Evolutionary conservation across 2,329 filamentous ascomycete species (phyloP).

Genomic region (Pyrenophora teres): DNA sequence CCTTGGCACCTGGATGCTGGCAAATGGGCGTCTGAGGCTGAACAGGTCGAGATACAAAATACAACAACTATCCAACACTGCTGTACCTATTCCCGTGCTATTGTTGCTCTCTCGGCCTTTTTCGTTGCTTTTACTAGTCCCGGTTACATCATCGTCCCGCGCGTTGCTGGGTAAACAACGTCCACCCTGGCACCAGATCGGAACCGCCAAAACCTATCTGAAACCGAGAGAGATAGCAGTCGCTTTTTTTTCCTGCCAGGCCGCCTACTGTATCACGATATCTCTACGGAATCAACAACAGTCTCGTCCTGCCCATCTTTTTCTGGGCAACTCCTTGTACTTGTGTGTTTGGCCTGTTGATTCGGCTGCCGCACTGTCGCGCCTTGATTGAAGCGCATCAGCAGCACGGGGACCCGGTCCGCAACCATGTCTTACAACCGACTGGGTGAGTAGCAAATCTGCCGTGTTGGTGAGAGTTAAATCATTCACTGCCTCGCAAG

Average conservation of each 20-base stretch:
- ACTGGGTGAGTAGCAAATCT: conserved; percentile 37
- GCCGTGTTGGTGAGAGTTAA: not conserved
- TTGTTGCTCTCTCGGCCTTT: not conserved
- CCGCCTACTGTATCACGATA: not conserved
- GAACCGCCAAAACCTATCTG: conserved; percentile 37
- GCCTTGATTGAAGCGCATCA: conserved; percentile 26
- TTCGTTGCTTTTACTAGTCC: not conserved
- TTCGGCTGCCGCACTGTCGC: conserved; percentile 19
- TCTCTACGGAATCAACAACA: conserved; percentile 27
- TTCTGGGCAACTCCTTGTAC: conserved; percentile 16
- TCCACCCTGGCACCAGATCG: conserved; percentile 12
- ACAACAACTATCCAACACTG: not conserved
- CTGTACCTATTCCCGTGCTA: not conserved
- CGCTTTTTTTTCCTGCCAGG: conserved; percentile 13
- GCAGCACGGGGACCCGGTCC: conserved; percentile 13
- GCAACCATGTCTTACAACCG: conserved; percentile 44
- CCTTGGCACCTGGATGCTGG: conserved; percentile 6
- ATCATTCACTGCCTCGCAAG: not conserved
- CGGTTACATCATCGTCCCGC: conserved; percentile 19
- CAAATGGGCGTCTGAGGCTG: not conserved
- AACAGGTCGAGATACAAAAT: not conserved
- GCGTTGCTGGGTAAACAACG: conserved; percentile 43
- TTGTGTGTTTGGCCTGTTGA: conserved; percentile 24
- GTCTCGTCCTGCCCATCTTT: conserved; percentile 11
- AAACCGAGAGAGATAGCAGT: conserved; percentile 32